Base-by-base conservation (phyloP, 108 stramenopile species). In the Nitzschia sp. region DNA sequence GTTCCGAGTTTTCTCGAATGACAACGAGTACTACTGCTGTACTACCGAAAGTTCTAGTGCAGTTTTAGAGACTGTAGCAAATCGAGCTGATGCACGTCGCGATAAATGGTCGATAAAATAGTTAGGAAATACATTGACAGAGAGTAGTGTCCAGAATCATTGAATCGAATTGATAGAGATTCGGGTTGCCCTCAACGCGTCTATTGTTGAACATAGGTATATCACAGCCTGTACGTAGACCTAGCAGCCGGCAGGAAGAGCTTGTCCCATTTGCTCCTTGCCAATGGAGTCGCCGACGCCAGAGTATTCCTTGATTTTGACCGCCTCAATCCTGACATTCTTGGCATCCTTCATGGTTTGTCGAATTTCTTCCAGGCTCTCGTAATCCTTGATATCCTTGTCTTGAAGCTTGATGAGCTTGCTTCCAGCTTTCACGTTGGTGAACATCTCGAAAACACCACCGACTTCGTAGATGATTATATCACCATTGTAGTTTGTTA, bases 371-470 rank as follows among this genome's bases (percentile, higher is more conserved):
- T 62, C 61, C 8, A 62, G 10, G 44, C 61, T 46, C 15, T 21
- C 8, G 21, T 62, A 62, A 6, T 62, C 61, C 10, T 46, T 14
- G 37, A 62, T 46, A 46, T 43, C 43, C 21, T 62, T 62, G 21
- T 46, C 61, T 25, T 44, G 41, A 24, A 62, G 61, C 24, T 62
- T 62, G 19, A 62, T 43, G 43, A 62, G 43, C 12, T 42, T 41
- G 43, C 42, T 43, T 11, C 61, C 61, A 15, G 37, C 22, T 42
- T 62, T 62, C 21, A 62, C 61, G 6, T 62, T 43, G 10, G 61
- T 62, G 24, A 62, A 62, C 61, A 62, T 62, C 10, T 62, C 61
- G 43, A 62, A 62, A 8, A 62, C 61, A 43, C 61, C 61, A 6
- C 43, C 41, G n/a, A 62, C 61, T 46, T 62, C 61, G 22, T 62